Evolutionary conservation across 768 basidiomycete genomes (phyloP).

Genomic region (Sporobolomyces pararoseus): DNA sequence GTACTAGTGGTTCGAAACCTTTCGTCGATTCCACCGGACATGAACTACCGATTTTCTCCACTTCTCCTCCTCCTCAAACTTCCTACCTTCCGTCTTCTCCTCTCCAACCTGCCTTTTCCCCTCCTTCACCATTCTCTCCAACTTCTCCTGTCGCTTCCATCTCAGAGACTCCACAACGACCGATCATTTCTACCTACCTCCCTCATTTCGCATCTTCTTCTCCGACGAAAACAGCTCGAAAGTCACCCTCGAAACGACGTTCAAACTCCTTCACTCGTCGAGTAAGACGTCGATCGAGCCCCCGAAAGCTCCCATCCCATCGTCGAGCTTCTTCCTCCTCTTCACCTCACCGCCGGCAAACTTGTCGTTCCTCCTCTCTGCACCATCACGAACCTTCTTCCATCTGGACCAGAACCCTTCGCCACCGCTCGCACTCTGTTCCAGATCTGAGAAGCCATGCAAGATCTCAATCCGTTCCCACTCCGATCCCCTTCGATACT

Average conservation of each 20-base stretch:
- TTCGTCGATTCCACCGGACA: neutral
- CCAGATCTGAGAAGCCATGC: slow-evolving; percentile 11
- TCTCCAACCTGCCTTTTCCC: neutral
- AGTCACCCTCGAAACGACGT: slow-evolving; percentile 3
- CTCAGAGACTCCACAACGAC: neutral
- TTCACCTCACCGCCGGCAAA: neutral
- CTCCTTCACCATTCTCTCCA: neutral
- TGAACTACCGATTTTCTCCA: neutral
- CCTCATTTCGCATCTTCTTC: slow-evolving; percentile 14
- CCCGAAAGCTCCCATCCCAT: slow-evolving; percentile 70
- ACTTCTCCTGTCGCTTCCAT: neutral
- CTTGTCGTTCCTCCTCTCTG: slow-evolving; percentile 35
- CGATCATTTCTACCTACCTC: neutral
- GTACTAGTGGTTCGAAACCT: neutral
- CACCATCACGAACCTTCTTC: too few relatives aligned
- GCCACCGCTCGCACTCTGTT: slow-evolving; percentile 41
- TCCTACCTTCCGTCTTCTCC: slow-evolving; percentile 1
- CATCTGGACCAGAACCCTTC: slow-evolving; percentile 21
- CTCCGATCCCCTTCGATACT: slow-evolving; percentile 24
- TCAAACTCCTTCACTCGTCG: slow-evolving; percentile 1
- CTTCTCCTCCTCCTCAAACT: neutral
- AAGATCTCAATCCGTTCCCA: neutral
- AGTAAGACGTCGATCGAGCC: slow-evolving; percentile 58
- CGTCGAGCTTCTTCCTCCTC: slow-evolving; percentile 60
- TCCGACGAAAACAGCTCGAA: neutral